Evolutionary conservation across 129 eudicot genomes (phyloP), one percentile per base, ranked within the genome.

Genomic region (Chrysanthemum seticuspe): DNA sequence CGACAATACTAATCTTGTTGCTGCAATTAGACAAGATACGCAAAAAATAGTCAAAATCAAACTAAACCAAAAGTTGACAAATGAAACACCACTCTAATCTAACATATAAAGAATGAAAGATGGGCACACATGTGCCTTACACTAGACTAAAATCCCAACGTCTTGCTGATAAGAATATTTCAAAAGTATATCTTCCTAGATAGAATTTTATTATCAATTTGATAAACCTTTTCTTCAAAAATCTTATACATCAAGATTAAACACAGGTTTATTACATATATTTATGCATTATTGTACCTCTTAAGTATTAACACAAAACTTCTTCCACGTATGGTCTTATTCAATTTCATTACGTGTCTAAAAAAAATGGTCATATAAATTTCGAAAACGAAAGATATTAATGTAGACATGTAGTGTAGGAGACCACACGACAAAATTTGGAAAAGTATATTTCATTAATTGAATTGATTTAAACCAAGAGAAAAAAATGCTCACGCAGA

Each of bases 1-100:
- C 85, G 15, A 95, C 87, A 51, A 95, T 91, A 21, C 85, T 84
- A 48, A 86, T 80, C 80, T 95, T 95, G 81, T 95, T 95, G 62
- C 99, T 95, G 94, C 67, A 72, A 10, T 78, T 14, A 75, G 44
- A 31, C 5, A 68, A 13, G 3, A 19, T 23, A 21, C 10, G 11
- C 10, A 63, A 16, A 50, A 6, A 62, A 49, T 5, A 27, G 16
- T 10, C 8, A 29, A 25, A 44, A 50, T 7, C 64, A 16, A 70
- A 27, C 29, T 16, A 65, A 11, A 49, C 25, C 19, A 62, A 62
- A n/a, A 29, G 7, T 31, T 62, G 49, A 62, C 29, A 61, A 61
- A 6, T 40, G 47, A 40, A 34, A 40, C 47, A 40, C 6, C 10
- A 40, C 5, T 34, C 44, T 34, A 4, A 6, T 34, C 44, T 34